A percentile compares a stretch with the other conserved stretches of the same genome.
These are phyloP conservation scores for Dactylorhiza incarnata DNA, from an alignment of 106 monocot species.

Conservation along the genomic window DNA sequence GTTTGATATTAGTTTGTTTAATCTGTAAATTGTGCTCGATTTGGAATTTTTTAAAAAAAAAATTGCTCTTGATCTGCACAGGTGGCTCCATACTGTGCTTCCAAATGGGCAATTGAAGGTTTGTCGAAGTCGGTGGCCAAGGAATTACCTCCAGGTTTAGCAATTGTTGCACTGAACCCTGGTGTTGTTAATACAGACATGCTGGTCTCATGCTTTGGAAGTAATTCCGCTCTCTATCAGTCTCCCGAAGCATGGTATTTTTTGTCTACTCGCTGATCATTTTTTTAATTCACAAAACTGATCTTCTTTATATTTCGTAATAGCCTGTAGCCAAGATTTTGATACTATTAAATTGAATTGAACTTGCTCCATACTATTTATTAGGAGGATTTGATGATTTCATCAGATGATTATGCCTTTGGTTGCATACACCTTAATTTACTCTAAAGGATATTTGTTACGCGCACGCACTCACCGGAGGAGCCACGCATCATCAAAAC, in stretches of 20 bases:
- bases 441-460: no score
- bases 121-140: conserved; percentile 77
- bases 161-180: conserved; percentile 77
- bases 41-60: no score
- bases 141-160: conserved; percentile 83
- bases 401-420: no score
- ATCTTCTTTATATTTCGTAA: no score
- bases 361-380: no score
- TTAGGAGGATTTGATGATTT: no score
- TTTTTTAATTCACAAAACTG: no score
- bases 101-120: conserved; percentile 97
- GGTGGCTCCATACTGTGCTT: conserved; percentile 93
- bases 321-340: no score
- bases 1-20: not conserved
- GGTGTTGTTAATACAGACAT: conserved; percentile 90
- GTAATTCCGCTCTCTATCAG: conserved; percentile 63
- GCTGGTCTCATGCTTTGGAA: conserved; percentile 92
- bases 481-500: no score
- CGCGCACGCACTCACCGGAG: no score
- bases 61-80: conserved; percentile 3
- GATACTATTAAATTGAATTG: no score
- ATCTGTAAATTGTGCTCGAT: not conserved
- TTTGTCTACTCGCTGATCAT: not conserved
- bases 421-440: no score
- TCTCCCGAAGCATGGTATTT: conserved; percentile 79